A percentile compares a stretch with the other conserved stretches of the same genome.
These are phyloP conservation scores for Gynandropsis gynandra DNA, from an alignment of 345 rosid species.

Conservation along the genomic window DNA sequence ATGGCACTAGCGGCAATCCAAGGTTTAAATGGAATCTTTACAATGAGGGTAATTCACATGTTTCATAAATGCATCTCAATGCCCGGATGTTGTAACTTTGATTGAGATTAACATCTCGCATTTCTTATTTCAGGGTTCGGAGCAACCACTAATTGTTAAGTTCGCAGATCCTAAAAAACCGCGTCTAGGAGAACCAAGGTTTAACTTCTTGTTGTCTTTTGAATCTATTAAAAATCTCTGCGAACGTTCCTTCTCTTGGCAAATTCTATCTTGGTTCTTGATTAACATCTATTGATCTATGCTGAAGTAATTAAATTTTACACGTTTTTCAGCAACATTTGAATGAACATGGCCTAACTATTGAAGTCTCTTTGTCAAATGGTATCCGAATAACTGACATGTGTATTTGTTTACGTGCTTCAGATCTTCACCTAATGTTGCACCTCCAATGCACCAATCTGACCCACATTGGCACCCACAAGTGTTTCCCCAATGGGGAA, in stretches of 20 bases:
- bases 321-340: neutral
- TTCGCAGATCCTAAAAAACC: conserved; percentile 80
- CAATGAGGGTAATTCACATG: conserved; percentile 51
- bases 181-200: conserved; percentile 63
- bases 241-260: neutral
- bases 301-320: neutral
- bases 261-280: conserved; percentile 10
- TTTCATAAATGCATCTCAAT: conserved; percentile 5
- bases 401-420: neutral
- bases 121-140: conserved; percentile 56
- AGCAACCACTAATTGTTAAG: conserved; percentile 66
- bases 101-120: conserved; percentile 12
- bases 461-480: conserved; percentile 38
- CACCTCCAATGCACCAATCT: conserved; percentile 42
- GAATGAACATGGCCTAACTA: neutral
- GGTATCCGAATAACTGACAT: neutral
- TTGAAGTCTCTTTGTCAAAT: neutral
- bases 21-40: conserved; percentile 63
- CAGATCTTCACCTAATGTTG: conserved; percentile 47
- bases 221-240: conserved; percentile 9
- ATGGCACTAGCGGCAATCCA: conserved; percentile 85
- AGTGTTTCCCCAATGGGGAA: conserved; percentile 36
- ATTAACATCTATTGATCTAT: too few species aligned
- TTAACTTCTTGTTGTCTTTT: neutral
- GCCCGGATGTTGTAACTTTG: conserved; percentile 15